Conservation (phyloP, 176 grass and related monocot genomes). For the Stipa capillata region DNA sequence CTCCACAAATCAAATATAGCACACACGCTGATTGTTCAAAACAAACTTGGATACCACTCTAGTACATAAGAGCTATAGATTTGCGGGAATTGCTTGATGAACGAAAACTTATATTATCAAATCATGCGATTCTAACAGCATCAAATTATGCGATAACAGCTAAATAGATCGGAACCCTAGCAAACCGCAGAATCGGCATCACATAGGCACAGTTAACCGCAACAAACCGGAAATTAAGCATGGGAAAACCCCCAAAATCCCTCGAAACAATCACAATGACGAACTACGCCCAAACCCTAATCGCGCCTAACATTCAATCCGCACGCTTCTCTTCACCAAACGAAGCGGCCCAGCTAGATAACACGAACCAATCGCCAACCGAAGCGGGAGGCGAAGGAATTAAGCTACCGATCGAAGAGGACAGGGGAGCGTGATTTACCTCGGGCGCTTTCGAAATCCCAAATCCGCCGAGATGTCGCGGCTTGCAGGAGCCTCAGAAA, state of each 20-base stretch:
- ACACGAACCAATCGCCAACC: background rate
- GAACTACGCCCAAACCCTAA: conserved; percentile 10
- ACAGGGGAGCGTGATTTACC: background rate
- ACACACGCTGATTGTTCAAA: background rate
- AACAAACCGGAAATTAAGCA: background rate
- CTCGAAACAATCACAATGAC: background rate
- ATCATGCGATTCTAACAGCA: background rate
- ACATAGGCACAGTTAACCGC: background rate
- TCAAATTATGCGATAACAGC: background rate
- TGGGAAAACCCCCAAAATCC: background rate
- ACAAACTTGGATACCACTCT: background rate
- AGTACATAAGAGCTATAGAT: background rate
- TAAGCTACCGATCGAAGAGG: background rate
- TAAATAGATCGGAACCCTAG: background rate
- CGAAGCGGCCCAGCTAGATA: background rate
- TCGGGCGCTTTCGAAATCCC: background rate
- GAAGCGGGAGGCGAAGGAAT: background rate
- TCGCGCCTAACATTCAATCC: background rate
- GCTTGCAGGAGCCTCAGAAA: background rate
- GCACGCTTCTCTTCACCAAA: background rate
- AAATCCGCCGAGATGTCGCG: background rate
- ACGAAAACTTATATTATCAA: background rate
- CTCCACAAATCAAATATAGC: background rate
- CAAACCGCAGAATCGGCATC: background rate
- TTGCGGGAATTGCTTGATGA: background rate